phyloP scores from a whole-genome alignment of 2,329 filamentous ascomycete genomes.

The Fusarium solani-melongenae region DNA sequence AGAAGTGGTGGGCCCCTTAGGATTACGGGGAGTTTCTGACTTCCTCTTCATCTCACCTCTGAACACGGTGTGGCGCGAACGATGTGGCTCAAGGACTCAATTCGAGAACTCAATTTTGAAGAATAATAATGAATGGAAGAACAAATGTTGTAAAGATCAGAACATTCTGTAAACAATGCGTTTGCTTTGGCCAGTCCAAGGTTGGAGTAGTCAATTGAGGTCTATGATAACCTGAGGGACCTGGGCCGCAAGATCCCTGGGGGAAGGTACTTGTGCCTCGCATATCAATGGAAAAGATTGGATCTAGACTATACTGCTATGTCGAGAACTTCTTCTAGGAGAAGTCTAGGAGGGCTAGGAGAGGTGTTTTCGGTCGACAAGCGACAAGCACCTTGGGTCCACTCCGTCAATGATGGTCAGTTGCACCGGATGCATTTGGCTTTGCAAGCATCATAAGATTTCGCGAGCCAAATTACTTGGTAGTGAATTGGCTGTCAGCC shows the following conservation, averaged over 20 bases:
- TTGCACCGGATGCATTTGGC: not conserved
- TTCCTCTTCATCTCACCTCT: not conserved
- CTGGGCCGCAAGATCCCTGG: not conserved
- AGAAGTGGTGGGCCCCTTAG: not conserved
- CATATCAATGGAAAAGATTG: not conserved
- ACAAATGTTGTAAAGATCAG: too few species aligned
- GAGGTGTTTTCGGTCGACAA: not conserved
- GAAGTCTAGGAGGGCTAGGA: not conserved
- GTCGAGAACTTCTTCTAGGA: too few species aligned
- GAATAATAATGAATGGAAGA: too few species aligned
- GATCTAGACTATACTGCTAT: not conserved
- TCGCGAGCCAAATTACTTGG: constrained; percentile 3
- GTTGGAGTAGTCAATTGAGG: not conserved
- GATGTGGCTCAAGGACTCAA: not conserved
- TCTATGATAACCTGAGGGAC: not conserved
- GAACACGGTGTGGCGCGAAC: not conserved
- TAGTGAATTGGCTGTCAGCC: not conserved
- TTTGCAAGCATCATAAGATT: not conserved
- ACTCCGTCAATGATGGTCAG: constrained; percentile 13
- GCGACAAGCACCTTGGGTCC: not conserved
- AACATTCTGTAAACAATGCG: too few species aligned
- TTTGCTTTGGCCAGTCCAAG: not conserved
- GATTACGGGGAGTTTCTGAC: not conserved
- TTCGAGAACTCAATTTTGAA: not conserved
- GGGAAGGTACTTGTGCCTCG: not conserved